phyloP scores from a whole-genome alignment of 306 rosid species.

The Prunus padus region DNA sequence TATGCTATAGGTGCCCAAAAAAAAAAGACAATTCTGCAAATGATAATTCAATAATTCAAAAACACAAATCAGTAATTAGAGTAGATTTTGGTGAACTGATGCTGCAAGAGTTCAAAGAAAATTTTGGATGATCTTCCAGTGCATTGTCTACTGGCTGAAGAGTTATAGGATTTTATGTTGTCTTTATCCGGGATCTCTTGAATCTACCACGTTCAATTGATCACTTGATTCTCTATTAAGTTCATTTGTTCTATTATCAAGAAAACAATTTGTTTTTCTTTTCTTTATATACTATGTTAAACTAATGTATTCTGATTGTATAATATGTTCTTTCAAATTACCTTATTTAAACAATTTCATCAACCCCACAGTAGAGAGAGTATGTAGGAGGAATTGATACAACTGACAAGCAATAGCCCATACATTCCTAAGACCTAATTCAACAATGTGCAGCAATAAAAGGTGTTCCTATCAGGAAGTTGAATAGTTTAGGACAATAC shows the following conservation, averaged over 20 bases:
- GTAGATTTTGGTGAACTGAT: not conserved
- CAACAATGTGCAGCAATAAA: not conserved
- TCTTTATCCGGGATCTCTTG: not conserved
- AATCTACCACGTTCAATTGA: not conserved
- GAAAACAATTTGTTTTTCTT: not conserved
- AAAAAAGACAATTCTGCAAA: not conserved
- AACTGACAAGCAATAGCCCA: not conserved
- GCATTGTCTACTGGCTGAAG: not conserved
- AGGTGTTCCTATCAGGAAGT: not conserved
- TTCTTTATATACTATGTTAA: no score
- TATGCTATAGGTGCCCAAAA: not conserved
- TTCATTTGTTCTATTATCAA: no score
- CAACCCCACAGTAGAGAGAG: not conserved
- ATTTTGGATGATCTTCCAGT: not conserved
- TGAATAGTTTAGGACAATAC: constrained; percentile 1
- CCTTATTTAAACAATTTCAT: not conserved
- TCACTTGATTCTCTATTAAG: no score
- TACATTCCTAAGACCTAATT: not conserved
- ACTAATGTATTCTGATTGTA: not conserved
- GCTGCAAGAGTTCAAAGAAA: not conserved
- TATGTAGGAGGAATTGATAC: not conserved
- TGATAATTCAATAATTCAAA: not conserved
- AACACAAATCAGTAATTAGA: no score
- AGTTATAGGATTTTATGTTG: not conserved
- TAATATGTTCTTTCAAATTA: not conserved